Evolutionary conservation across 1,284 basidiomycete species (phyloP).

Genomic region (Meripilus lineatus): DNA sequence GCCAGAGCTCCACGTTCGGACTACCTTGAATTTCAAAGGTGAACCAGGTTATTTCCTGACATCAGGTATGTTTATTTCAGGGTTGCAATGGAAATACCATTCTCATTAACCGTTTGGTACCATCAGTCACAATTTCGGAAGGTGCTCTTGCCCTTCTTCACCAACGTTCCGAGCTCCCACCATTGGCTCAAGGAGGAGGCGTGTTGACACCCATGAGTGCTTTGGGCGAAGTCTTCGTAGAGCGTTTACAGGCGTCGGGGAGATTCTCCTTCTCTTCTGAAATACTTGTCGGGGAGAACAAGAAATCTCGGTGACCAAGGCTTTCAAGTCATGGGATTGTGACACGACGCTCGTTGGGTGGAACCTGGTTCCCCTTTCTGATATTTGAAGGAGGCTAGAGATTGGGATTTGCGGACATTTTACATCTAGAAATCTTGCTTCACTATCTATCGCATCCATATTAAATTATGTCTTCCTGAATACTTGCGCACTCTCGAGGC

Average conservation of each 20-base stretch:
- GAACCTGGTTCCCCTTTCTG: no score
- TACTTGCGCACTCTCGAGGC: no score
- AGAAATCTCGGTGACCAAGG: no score
- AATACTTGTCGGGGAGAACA: constrained; percentile 25
- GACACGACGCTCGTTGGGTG: no score
- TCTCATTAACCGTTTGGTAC: not conserved
- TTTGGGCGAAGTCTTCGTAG: constrained; percentile 67
- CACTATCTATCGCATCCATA: no score
- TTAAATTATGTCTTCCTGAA: no score
- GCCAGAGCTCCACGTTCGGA: constrained; percentile 53
- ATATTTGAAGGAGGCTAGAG: no score
- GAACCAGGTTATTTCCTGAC: not conserved
- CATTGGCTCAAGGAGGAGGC: constrained; percentile 60
- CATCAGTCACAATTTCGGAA: constrained; percentile 74
- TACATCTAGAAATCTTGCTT: no score
- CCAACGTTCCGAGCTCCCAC: constrained; percentile 44
- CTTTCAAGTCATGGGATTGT: no score
- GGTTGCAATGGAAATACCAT: not conserved
- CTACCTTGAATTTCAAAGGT: constrained; percentile 39
- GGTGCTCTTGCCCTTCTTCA: constrained; percentile 66
- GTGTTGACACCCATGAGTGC: constrained; percentile 76
- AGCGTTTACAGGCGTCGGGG: constrained; percentile 54
- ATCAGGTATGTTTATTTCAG: not conserved
- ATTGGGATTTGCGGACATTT: no score
- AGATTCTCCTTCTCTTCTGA: constrained; percentile 51